Percentiles rank a stretch among this genome's conserved stretches.
Evolutionary conservation across 139 green algal species (phyloP).

Genomic region (Tetradesmus obliquus): DNA sequence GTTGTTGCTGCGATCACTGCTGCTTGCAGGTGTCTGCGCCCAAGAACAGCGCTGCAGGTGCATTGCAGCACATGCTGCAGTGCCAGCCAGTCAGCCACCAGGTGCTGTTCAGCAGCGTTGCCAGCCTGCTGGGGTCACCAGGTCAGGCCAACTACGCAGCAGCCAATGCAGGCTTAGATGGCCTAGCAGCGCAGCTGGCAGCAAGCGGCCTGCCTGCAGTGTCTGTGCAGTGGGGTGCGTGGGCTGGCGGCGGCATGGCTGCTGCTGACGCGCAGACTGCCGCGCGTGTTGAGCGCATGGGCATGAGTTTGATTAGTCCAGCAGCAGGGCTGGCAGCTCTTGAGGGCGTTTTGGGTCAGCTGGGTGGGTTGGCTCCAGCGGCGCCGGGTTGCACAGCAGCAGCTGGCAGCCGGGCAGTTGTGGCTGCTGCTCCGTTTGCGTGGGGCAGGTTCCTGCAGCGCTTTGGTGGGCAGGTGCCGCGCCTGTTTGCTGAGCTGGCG

Average conservation of each 20-base stretch:
- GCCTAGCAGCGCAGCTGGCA: slow-evolving; percentile 23
- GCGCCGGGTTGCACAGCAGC: too few species aligned
- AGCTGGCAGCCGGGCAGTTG: background rate
- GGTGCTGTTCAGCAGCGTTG: slow-evolving; percentile 89
- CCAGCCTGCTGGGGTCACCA: slow-evolving; percentile 80
- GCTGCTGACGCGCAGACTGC: slow-evolving; percentile 64
- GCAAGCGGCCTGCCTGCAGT: slow-evolving; percentile 48
- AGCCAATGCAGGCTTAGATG: slow-evolving; percentile 72
- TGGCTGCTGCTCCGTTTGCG: slow-evolving; percentile 58
- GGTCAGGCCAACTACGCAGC: slow-evolving; percentile 87
- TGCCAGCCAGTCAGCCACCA: slow-evolving; percentile 57
- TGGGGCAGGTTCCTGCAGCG: slow-evolving; percentile 60
- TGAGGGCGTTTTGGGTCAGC: slow-evolving; percentile 36
- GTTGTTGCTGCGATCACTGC: background rate
- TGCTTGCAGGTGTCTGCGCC: slow-evolving; percentile 52
- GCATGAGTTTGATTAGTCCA: slow-evolving; percentile 75
- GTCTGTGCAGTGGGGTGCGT: slow-evolving; percentile 93
- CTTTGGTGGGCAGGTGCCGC: slow-evolving; percentile 32
- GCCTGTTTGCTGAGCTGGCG: slow-evolving; percentile 27
- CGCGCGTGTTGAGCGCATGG: slow-evolving; percentile 73
- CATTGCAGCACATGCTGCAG: slow-evolving; percentile 38
- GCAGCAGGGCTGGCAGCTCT: slow-evolving; percentile 61
- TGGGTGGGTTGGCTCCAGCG: background rate
- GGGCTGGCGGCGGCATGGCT: slow-evolving; percentile 89
- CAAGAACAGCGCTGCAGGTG: slow-evolving; percentile 50